Conservation (phyloP, 140 eudicot genomes). For the Oenanthe javanica region DNA sequence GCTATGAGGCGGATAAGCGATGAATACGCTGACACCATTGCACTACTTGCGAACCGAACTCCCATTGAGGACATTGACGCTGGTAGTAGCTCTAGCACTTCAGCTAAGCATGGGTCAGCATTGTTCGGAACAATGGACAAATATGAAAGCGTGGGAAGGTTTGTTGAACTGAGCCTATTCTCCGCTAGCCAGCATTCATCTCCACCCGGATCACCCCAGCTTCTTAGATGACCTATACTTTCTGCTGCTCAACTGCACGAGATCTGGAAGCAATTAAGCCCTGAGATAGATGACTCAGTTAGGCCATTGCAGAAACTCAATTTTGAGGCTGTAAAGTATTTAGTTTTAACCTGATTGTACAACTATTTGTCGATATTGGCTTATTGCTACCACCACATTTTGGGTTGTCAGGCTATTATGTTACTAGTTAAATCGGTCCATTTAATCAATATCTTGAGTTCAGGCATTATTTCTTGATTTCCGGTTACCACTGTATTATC, state of each 20-base stretch:
- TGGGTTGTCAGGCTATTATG: background rate
- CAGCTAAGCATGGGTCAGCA: slow-evolving; percentile 57
- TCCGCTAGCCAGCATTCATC: slow-evolving; percentile 50
- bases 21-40: slow-evolving; percentile 51
- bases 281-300: background rate
- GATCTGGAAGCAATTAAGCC: slow-evolving; percentile 9
- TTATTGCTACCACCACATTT: background rate
- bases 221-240: slow-evolving; percentile 60
- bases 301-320: background rate
- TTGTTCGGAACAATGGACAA: slow-evolving; percentile 63
- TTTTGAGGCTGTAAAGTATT: background rate
- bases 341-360: background rate
- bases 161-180: slow-evolving; percentile 80
- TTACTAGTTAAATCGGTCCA: background rate
- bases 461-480: background rate
- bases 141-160: slow-evolving; percentile 33
- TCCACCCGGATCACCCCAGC: slow-evolving; percentile 60
- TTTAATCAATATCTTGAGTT: background rate
- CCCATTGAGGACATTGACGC: slow-evolving; percentile 39
- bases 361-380: background rate
- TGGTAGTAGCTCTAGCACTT: slow-evolving; percentile 29
- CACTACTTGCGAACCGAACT: slow-evolving; percentile 62
- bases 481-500: background rate
- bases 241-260: slow-evolving; percentile 31
- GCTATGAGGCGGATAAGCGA: slow-evolving; percentile 45